A percentile compares a stretch with the other conserved stretches of the same genome.
These are phyloP conservation scores for Fraxinus excelsior DNA, from an alignment of 257 asterid genomes.

Conservation along the genomic window DNA sequence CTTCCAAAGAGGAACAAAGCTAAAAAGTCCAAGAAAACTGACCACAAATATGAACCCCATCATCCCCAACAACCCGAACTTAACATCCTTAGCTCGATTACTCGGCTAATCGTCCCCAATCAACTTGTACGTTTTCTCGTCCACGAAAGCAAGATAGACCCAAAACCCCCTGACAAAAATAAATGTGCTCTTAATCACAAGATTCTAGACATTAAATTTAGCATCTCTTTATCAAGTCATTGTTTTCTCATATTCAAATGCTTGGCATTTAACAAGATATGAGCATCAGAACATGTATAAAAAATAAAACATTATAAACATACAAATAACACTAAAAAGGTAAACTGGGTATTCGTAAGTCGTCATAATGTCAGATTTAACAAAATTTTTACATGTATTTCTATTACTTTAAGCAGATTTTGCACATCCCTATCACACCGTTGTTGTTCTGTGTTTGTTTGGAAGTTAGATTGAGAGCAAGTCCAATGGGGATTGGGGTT, in stretches of 20 bases:
- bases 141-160: slow-evolving; percentile 92
- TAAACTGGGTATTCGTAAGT: too few relatives aligned
- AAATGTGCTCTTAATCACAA: background rate
- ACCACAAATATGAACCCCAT: slow-evolving; percentile 82
- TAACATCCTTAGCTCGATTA: slow-evolving; percentile 85
- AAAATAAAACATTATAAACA: too few relatives aligned
- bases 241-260: background rate
- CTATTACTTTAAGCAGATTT: too few relatives aligned
- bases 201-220: background rate
- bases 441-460: too few relatives aligned
- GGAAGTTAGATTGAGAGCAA: too few relatives aligned
- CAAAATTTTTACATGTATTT: too few relatives aligned
- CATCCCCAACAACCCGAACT: slow-evolving; percentile 87
- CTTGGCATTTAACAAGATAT: background rate
- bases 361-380: too few relatives aligned
- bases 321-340: too few relatives aligned
- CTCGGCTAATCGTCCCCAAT: slow-evolving; percentile 96
- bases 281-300: too few relatives aligned
- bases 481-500: too few relatives aligned
- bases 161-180: slow-evolving; percentile 77
- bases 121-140: slow-evolving; percentile 82
- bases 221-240: too few relatives aligned
- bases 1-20: slow-evolving; percentile 95
- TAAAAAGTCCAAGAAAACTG: slow-evolving; percentile 89
- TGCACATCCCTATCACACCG: too few relatives aligned